Evolutionary conservation across 129 eudicot genomes (phyloP).

Genomic region (sunflower (Helianthus annuus)): HanXRQr2.0-SUNRISE NC_035434.2:33325337-33325836

Average conservation of each 20-base stretch:
- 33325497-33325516: constrained; percentile 68
- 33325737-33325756: constrained; percentile 69
- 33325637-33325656: constrained; percentile 6
- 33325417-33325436: constrained; percentile 67
- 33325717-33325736: constrained; percentile 51
- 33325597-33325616: constrained; percentile 43
- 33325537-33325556: constrained; percentile 38
- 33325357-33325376: constrained; percentile 64
- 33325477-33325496: constrained; percentile 43
- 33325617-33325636: constrained; percentile 51
- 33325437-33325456: constrained; percentile 37
- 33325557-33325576: constrained; percentile 60
- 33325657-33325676: background rate
- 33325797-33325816: constrained; percentile 28
- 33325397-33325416: constrained; percentile 84
- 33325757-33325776: constrained; percentile 78
- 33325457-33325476: constrained; percentile 39
- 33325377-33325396: constrained; percentile 84
- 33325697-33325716: background rate
- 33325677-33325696: background rate
- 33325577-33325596: constrained; percentile 45
- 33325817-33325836: constrained; percentile 45
- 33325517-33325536: constrained; percentile 38
- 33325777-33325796: constrained; percentile 57
- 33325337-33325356: constrained; percentile 92